phyloP scores from a whole-genome alignment of 306 rosid genomes.

The Dalbergia oliveri region DNA sequence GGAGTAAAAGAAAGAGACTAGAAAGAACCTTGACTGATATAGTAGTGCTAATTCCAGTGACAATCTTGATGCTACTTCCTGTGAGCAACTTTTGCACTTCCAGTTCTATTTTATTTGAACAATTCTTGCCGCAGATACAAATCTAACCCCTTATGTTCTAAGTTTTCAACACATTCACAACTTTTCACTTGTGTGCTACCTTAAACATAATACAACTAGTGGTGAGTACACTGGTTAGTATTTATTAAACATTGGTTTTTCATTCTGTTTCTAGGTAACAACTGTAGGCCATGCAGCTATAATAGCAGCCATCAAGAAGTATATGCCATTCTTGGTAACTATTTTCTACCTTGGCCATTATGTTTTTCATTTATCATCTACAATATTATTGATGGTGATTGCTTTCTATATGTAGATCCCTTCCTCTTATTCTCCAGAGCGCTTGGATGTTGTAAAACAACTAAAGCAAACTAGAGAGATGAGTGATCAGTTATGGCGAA shows the following conservation, averaged over 20 bases:
- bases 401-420: conserved; percentile 61
- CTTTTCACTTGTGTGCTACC: background rate
- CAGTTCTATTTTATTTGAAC: background rate
- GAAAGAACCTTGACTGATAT: conserved; percentile 63
- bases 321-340: conserved; percentile 68
- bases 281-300: conserved; percentile 78
- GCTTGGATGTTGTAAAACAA: conserved; percentile 73
- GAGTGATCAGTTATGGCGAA: conserved; percentile 53
- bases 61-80: conserved; percentile 77
- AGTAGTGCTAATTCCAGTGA: conserved; percentile 63
- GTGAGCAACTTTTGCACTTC: conserved; percentile 49
- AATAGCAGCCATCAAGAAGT: conserved; percentile 73
- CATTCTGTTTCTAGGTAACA: conserved; percentile 58
- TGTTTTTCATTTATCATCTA: background rate
- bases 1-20: conserved; percentile 60
- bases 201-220: background rate
- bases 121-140: too few relatives aligned
- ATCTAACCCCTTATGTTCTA: too few relatives aligned
- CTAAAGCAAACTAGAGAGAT: conserved; percentile 65
- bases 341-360: conserved; percentile 3
- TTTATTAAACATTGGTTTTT: background rate
- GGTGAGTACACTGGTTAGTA: too few relatives aligned
- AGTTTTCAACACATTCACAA: too few relatives aligned
- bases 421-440: conserved; percentile 68
- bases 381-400: conserved; percentile 31